phyloP scores from a whole-genome alignment of 441 rosid genomes.

The Corymbia citriodora region DNA sequence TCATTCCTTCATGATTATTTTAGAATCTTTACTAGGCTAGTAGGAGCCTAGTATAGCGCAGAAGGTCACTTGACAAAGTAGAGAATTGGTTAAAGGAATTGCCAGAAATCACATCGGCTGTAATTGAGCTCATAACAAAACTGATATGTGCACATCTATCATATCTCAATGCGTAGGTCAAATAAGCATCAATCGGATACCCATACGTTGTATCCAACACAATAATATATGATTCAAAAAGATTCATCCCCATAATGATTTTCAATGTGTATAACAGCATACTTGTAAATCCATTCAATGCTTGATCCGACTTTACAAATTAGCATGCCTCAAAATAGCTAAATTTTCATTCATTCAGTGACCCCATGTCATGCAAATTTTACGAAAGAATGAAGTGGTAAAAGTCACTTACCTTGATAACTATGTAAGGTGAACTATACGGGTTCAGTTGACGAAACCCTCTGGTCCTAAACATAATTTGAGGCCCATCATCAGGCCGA shows the following conservation, averaged over 20 bases:
- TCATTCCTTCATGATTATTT: neutral
- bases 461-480: neutral
- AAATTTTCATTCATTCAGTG: neutral
- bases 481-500: neutral
- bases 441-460: neutral
- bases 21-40: neutral
- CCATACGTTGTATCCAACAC: neutral
- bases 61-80: neutral
- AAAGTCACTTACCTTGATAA: neutral
- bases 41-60: neutral
- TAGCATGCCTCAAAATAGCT: neutral
- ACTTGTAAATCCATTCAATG: neutral
- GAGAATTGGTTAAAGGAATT: too few species aligned
- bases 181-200: neutral
- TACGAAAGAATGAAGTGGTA: neutral
- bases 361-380: neutral
- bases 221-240: neutral
- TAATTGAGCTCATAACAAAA: too few species aligned
- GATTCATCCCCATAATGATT: neutral
- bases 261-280: neutral
- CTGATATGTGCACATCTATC: too few species aligned
- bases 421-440: too few species aligned
- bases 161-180: too few species aligned
- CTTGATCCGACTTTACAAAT: neutral
- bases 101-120: too few species aligned